Conservation (phyloP, 2,329 filamentous ascomycete genomes). For the Trichoderma atroviride region DNA sequence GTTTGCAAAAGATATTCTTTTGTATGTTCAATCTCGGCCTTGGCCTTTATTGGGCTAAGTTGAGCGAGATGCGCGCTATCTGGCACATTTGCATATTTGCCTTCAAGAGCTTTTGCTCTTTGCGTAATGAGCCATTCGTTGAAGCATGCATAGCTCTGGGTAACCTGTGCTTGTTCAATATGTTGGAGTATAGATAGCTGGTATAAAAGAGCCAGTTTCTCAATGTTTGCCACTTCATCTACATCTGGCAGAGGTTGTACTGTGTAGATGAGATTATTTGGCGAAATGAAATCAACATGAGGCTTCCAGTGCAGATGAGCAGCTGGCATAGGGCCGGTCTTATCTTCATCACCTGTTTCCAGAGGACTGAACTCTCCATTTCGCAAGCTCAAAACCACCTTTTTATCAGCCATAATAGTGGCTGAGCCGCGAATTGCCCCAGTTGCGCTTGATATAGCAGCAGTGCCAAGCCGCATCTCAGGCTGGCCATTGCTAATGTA, state of each 20-base stretch:
- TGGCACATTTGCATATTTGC: background rate
- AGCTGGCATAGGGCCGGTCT: background rate
- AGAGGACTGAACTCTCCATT: conserved; percentile 11
- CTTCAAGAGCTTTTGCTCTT: background rate
- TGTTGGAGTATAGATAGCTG: background rate
- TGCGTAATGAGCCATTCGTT: conserved; percentile 21
- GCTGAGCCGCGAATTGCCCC: conserved; percentile 7
- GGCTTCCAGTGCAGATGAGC: conserved; percentile 13
- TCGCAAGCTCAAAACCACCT: background rate
- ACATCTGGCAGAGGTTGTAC: background rate
- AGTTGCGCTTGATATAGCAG: conserved; percentile 5
- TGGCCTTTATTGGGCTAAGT: background rate
- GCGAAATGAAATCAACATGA: conserved; percentile 5
- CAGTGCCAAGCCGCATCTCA: background rate
- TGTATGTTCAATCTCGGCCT: background rate
- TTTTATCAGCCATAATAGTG: background rate
- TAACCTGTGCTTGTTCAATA: background rate
- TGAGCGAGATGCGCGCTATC: background rate
- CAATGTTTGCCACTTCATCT: background rate
- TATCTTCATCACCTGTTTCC: background rate
- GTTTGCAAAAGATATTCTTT: background rate
- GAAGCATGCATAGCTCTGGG: background rate
- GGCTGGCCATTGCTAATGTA: conserved; percentile 9
- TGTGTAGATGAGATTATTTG: conserved; percentile 1
- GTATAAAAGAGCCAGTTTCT: background rate